Percentiles rank a stretch among this genome's conserved stretches.
Evolutionary conservation across 2,329 filamentous ascomycete genomes (phyloP).

Genomic region (Zopfia rhizophila): DNA sequence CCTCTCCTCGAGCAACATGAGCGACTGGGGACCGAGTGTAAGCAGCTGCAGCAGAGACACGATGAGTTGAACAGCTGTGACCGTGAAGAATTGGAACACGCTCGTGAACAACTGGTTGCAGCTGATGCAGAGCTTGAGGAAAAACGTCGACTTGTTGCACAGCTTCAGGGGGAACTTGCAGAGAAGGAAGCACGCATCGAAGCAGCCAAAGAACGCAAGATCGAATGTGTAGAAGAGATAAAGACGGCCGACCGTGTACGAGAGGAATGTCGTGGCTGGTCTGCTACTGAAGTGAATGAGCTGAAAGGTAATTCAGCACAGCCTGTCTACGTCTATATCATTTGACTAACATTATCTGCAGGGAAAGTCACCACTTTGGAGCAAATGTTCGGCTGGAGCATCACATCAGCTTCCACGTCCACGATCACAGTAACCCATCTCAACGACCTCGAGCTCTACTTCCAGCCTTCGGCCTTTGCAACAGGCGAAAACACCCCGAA

Average conservation of each 20-base stretch:
- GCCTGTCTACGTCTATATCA: not conserved
- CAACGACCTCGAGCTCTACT: conserved; percentile 77
- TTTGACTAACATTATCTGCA: conserved; percentile 56
- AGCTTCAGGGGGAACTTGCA: conserved; percentile 73
- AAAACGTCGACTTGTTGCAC: conserved; percentile 74
- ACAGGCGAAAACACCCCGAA: conserved; percentile 54
- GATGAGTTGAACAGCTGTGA: conserved; percentile 82
- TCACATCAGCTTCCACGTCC: conserved; percentile 68
- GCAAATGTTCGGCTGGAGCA: conserved; percentile 74
- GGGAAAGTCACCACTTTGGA: conserved; percentile 74
- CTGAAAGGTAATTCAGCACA: conserved; percentile 73
- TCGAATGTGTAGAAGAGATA: conserved; percentile 77
- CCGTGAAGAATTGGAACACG: conserved; percentile 77
- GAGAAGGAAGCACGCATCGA: conserved; percentile 74
- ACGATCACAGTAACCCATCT: conserved; percentile 78
- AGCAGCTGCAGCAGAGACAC: conserved; percentile 75
- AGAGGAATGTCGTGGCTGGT: conserved; percentile 92
- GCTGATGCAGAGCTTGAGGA: conserved; percentile 75
- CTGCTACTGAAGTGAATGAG: conserved; percentile 78
- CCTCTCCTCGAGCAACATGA: conserved; percentile 69
- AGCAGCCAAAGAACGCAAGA: conserved; percentile 72
- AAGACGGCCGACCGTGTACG: conserved; percentile 82
- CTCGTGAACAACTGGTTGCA: conserved; percentile 73
- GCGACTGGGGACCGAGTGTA: conserved; percentile 70
- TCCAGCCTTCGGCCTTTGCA: conserved; percentile 73